Base-by-base conservation (phyloP, 208 protist genomes). In the Phytomonas sp. region DNA sequence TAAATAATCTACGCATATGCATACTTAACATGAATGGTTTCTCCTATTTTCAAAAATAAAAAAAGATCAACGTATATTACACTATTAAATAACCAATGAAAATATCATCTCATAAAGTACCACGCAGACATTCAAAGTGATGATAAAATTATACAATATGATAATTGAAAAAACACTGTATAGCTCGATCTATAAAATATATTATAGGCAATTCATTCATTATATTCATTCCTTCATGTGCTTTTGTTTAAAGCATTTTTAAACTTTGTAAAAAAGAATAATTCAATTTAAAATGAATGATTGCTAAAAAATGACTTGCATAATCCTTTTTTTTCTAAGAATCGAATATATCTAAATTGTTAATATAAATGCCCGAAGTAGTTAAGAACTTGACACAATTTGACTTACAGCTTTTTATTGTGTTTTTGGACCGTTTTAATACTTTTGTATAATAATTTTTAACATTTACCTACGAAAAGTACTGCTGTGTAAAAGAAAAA, bases 191-290 rank as follows among this genome's bases (percentile, higher is more conserved):
- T 1, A 5, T n/a, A 5, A n/a, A 49, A 49, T 65, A 65, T 36
- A 49, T 60, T 52, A 6, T 65, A 49, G 1, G 7, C 5, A 26
- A 49, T 7, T 65, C 23, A 65, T 33, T 65, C 23, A 26, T 60
- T 4, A 7, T n/a, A 45, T 60, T 12, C 11, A 60, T 60, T 65
- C 59, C 16, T 5, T 65, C 33, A 56, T n/a, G 23, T 60, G n/a
- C n/a, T 60, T 60, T 60, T n/a, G 23, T 60, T 23, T n/a, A 60
- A 60, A 60, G 23, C 49, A 60, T n/a, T 60, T 23, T 60, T 60
- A 60, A n/a, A 60, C n/a, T 60, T 60, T 60, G 49, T 60, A 60
- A 23, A n/a, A 26, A 0, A 49, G 59, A 45, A 65, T n/a, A 23
- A 49, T 7, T 26, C 16, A 65, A 4, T 19, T 65, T 6, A 65